Evolutionary conservation across 1,139 yeast genomes (phyloP).

Genomic region (Pneumocystis canis): DNA sequence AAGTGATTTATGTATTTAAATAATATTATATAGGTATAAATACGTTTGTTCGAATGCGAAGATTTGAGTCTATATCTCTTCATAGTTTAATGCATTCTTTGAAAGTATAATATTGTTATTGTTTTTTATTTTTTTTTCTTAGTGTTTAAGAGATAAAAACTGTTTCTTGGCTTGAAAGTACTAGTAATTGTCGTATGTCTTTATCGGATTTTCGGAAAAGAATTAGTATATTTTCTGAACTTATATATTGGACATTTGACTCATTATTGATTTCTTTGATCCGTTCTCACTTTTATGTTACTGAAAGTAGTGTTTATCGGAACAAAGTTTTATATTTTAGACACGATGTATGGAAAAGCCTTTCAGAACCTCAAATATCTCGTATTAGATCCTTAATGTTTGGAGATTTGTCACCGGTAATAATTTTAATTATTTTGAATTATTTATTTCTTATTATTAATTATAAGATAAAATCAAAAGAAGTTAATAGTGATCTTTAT

Average conservation of each 20-base stretch:
- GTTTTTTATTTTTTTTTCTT: neutral
- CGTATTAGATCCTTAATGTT: conserved; percentile 14
- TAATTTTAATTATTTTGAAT: conserved; percentile 14
- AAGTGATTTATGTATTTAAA: neutral
- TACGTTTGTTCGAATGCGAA: conserved; percentile 27
- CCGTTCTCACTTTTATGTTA: conserved; percentile 49
- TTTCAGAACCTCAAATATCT: conserved; percentile 24
- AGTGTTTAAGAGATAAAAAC: conserved; percentile 25
- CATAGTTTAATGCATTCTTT: conserved; percentile 25
- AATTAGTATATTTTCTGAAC: conserved; percentile 25
- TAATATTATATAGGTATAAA: conserved; percentile 18
- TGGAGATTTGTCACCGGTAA: conserved; percentile 13
- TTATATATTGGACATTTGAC: conserved; percentile 47
- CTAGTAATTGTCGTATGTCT: neutral
- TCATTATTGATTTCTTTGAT: conserved; percentile 36
- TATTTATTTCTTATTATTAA: conserved; percentile 1
- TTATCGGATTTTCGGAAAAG: conserved; percentile 17
- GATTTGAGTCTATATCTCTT: conserved; percentile 23
- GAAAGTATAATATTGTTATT: conserved; percentile 13
- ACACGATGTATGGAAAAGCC: conserved; percentile 42
- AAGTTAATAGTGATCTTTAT: conserved; percentile 1
- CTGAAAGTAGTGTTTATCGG: conserved; percentile 36
- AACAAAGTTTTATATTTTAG: conserved; percentile 37
- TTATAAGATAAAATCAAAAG: neutral
- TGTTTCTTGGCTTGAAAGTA: conserved; percentile 29